These are phyloP conservation scores for Anthostomella pinea DNA, from an alignment of 2,329 filamentous ascomycete species.

Conservation along the genomic window DNA sequence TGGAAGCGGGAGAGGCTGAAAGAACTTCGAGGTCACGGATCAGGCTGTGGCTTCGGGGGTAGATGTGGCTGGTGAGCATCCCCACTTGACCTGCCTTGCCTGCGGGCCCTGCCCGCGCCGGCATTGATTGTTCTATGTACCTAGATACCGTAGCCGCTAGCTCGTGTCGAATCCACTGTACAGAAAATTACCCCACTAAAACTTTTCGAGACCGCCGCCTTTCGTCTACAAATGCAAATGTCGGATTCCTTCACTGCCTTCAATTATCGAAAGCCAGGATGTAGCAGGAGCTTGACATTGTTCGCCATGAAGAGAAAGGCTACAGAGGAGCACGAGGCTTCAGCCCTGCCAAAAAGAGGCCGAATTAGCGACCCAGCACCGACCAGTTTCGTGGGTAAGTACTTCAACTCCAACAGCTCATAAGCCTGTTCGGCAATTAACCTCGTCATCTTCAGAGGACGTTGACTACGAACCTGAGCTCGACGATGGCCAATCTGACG, in stretches of 20 bases:
- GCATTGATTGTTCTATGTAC: too few relatives aligned
- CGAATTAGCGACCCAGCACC: constrained; percentile 5
- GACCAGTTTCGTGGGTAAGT: constrained; percentile 11
- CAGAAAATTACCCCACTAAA: too few relatives aligned
- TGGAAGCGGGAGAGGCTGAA: constrained; percentile 23
- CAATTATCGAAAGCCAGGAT: not conserved
- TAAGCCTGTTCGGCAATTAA: constrained; percentile 28
- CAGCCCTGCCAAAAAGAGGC: constrained; percentile 15
- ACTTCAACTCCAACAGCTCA: constrained; percentile 62
- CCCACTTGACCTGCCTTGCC: too few relatives aligned
- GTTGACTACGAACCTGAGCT: constrained; percentile 8
- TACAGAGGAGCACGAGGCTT: constrained; percentile 9
- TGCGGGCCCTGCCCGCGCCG: too few relatives aligned
- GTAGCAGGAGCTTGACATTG: not conserved
- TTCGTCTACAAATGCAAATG: too few relatives aligned
- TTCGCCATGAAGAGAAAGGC: constrained; percentile 26
- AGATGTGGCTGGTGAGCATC: not conserved
- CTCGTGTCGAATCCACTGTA: too few relatives aligned
- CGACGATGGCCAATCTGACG: constrained; percentile 16
- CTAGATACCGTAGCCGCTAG: too few relatives aligned
- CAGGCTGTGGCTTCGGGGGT: too few relatives aligned
- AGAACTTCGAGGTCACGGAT: constrained; percentile 20
- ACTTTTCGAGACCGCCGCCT: too few relatives aligned
- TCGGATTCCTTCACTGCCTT: not conserved
- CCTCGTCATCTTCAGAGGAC: constrained; percentile 6